phyloP scores from a whole-genome alignment of 148 eudicot genomes.

The Amaranthus palmeri region DNA sequence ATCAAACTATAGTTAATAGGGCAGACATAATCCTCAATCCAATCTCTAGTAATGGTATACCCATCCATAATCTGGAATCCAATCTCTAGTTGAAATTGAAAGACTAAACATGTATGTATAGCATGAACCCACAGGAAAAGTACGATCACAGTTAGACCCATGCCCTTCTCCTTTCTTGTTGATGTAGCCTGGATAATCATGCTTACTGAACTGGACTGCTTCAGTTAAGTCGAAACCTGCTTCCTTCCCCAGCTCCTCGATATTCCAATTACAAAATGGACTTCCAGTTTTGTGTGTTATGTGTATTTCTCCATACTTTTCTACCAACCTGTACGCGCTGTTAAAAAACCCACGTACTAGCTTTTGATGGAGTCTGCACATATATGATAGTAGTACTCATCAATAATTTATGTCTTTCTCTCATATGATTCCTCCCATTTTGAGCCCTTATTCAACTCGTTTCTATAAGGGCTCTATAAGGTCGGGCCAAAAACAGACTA shows the following conservation, averaged over 20 bases:
- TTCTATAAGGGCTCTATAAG: no score
- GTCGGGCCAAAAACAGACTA: no score
- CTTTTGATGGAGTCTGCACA: slow-evolving; percentile 13
- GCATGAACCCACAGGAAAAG: slow-evolving; percentile 30
- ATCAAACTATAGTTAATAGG: no score
- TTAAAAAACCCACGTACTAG: slow-evolving; percentile 28
- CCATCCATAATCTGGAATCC: no score
- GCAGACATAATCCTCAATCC: no score
- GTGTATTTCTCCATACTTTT: slow-evolving; percentile 25
- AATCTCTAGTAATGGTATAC: no score
- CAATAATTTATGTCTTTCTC: no score
- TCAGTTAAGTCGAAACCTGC: slow-evolving; percentile 17
- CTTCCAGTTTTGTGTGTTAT: slow-evolving; percentile 38
- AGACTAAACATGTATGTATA: slow-evolving; percentile 26
- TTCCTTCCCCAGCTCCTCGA: slow-evolving; percentile 18
- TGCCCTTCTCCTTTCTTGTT: slow-evolving; percentile 28
- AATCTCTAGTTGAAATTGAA: no score
- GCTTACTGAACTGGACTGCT: slow-evolving; percentile 3
- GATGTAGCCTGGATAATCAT: slow-evolving; percentile 28
- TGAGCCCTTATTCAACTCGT: no score
- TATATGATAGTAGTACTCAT: not conserved
- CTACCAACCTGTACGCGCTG: slow-evolving; percentile 24
- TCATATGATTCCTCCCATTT: no score
- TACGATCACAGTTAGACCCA: not conserved
- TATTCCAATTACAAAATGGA: slow-evolving; percentile 30